Conservation (phyloP, 257 asterid species). For the Catharanthus roseus region DNA sequence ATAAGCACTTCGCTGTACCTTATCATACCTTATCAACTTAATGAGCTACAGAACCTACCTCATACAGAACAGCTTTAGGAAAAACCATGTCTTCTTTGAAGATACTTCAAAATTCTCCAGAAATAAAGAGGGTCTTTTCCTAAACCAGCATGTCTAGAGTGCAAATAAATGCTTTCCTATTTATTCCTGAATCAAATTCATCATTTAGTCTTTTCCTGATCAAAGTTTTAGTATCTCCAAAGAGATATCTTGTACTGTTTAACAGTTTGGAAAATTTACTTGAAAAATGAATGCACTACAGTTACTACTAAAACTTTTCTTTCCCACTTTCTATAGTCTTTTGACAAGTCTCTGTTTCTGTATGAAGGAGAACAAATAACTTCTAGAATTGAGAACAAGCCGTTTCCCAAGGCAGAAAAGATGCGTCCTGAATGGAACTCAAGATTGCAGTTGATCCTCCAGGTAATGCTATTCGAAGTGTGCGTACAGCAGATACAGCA, state of each 20-base stretch:
- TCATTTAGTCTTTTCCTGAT: not conserved
- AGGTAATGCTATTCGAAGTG: not conserved
- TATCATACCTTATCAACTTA: not conserved
- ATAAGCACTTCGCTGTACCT: not conserved
- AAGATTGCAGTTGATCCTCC: not conserved
- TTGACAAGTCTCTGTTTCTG: not conserved
- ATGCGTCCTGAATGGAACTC: not conserved
- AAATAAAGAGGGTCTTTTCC: not conserved
- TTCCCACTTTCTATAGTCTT: not conserved
- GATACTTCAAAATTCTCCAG: not conserved
- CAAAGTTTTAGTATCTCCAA: not conserved
- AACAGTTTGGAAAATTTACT: not conserved
- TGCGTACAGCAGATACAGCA: not conserved
- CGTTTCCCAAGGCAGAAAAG: not conserved
- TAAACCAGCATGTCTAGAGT: not conserved
- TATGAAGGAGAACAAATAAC: not conserved
- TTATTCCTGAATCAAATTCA: not conserved
- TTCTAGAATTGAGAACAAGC: not conserved
- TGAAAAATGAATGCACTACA: not conserved
- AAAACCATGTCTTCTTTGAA: not conserved
- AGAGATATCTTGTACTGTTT: not conserved
- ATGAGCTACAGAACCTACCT: not conserved
- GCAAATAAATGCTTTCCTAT: not conserved
- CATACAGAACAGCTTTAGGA: not conserved
- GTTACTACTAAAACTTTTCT: not conserved